Evolutionary conservation across 108 stramenopile species (phyloP).

Genomic region (Chaetoceros tenuissimus): DNA sequence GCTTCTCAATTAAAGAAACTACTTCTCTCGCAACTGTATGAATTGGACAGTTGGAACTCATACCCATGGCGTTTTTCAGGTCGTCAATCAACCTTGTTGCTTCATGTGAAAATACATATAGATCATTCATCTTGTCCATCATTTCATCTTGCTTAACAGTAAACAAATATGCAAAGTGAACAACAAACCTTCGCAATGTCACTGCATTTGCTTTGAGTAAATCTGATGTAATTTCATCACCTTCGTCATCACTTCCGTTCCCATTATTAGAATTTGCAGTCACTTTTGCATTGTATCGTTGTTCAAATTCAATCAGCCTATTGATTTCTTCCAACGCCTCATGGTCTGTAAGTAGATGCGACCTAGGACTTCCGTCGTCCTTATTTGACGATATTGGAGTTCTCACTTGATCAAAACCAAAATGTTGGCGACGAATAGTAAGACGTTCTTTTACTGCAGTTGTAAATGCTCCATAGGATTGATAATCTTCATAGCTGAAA

Average conservation of each 20-base stretch:
- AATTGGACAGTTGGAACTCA: not conserved
- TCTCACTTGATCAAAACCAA: not conserved
- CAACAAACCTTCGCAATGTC: not conserved
- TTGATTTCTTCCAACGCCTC: not conserved
- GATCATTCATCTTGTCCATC: not conserved
- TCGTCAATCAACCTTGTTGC: not conserved
- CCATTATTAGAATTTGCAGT: not conserved
- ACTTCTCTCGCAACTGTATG: not conserved
- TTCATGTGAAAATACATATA: not conserved
- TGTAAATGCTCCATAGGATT: not conserved
- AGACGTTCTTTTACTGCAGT: not conserved
- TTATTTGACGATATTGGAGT: not conserved
- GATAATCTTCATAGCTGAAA: not conserved
- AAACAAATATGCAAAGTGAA: not conserved
- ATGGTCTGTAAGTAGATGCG: not conserved
- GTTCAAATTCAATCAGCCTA: not conserved
- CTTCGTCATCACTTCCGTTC: not conserved
- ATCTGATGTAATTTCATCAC: not conserved
- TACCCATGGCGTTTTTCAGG: not conserved
- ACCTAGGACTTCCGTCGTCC: not conserved
- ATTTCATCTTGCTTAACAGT: not conserved
- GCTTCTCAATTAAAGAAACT: too few relatives aligned
- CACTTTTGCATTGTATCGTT: not conserved
- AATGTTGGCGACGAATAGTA: not conserved
- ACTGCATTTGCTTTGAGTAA: not conserved